Base-by-base conservation (phyloP, 2,329 filamentous ascomycete genomes). In the Dothideomycetidae sp. region DNA sequence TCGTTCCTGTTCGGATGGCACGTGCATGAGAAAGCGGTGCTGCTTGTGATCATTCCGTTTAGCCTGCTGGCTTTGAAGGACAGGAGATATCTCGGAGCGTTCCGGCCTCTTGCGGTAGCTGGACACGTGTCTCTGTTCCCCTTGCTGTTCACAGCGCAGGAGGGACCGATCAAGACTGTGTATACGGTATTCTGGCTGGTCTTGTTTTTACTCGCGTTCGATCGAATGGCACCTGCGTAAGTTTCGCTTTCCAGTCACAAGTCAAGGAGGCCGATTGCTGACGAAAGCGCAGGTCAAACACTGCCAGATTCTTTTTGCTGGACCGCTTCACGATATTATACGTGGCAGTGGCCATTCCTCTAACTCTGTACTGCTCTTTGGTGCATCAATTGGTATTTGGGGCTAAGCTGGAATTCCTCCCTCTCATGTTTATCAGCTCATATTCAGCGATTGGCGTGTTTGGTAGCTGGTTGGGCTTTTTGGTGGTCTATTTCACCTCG, bases 1-100 rank as follows among this genome's bases (percentile, higher is more conserved):
- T 94, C 88, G 0, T 98, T 98, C 62, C 69, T 98, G 7, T 96
- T 96, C 50, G 88, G 90, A 40, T 98, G 88, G 85, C 90, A 98
- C 53, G 90, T 98, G 5, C 90, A 98, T 51, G 90, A 98, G 55
- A 98, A 98, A 60, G 90, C 90, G 1, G 81, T 98, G 40, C 70
- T 98, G 14, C 72, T 96, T 13, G 80, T 96, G 53, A 85, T 98
- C 47, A 81, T 96, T 33, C 90, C 90, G 0, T 96, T 96, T 65
- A 92, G 82, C 48, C 70, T 98, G 43, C 78, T 96, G 42, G 86
- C 88, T 0, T 72, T 96, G 36, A 81, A 80, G 55, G 86, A 96
- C 56, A 75, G 90, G 36, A 77, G 90, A 16, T 86, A 93, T 53
- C 75, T 96, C 19, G 79, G 84, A 41, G 88, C 88, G 1, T 98